Conservation (phyloP, 2,329 filamentous ascomycete genomes). For the Botrytis medusae region DNA sequence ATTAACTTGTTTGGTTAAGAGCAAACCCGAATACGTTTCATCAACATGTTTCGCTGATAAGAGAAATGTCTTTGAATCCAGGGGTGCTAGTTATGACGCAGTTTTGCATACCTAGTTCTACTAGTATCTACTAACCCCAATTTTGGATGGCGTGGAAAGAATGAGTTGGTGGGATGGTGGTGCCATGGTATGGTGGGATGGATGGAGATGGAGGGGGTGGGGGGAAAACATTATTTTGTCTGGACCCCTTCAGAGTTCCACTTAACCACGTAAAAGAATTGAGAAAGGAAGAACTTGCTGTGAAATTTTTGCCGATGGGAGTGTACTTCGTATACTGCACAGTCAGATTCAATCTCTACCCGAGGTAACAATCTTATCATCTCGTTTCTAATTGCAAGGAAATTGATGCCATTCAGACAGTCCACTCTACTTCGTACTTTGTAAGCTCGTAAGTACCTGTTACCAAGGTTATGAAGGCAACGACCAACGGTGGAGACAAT, state of each 20-base stretch:
- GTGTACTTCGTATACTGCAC: not conserved
- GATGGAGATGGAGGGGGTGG: not conserved
- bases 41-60: not conserved
- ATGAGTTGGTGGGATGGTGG: constrained; percentile 4
- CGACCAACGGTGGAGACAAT: not conserved
- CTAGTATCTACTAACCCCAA: not conserved
- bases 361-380: not conserved
- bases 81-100: not conserved
- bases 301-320: not conserved
- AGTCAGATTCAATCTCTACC: not conserved
- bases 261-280: constrained; percentile 9
- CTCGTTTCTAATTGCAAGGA: not conserved
- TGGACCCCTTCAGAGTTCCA: not conserved
- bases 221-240: not conserved
- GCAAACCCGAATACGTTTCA: not conserved
- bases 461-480: not conserved
- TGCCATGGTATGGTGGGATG: not conserved
- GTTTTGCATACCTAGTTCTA: constrained; percentile 1
- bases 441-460: not conserved
- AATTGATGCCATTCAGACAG: constrained; percentile 5
- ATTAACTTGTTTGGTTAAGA: not conserved
- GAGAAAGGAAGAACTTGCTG: not conserved
- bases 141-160: not conserved
- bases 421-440: not conserved
- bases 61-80: constrained; percentile 2